Conservation (phyloP, 78 protist genomes). For the Emiliania huxleyi region DNA sequence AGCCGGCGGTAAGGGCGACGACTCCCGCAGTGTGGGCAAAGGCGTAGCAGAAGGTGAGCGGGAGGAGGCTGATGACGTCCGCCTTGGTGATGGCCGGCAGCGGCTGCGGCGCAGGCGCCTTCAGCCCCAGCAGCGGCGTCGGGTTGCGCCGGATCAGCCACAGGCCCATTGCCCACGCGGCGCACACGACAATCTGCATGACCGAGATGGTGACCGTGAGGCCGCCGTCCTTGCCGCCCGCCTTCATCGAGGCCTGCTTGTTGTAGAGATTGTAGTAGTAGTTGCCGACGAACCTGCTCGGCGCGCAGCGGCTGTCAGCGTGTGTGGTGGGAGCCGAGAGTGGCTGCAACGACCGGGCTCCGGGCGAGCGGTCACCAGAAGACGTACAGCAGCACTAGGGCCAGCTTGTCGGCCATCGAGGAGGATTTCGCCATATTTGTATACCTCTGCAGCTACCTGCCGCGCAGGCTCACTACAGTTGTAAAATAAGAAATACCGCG, state of each 20-base stretch:
- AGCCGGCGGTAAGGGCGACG: not conserved
- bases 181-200: not conserved
- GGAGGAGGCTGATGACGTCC: not conserved
- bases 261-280: not conserved
- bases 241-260: not conserved
- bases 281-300: not conserved
- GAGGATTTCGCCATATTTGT: too few relatives aligned
- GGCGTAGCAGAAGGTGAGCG: not conserved
- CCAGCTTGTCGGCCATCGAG: too few relatives aligned
- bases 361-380: too few relatives aligned
- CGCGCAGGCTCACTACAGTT: too few relatives aligned
- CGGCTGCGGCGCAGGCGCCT: not conserved
- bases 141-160: not conserved
- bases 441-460: too few relatives aligned
- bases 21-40: not conserved
- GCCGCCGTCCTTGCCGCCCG: not conserved
- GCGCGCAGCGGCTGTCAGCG: too few relatives aligned
- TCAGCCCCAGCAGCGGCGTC: not conserved
- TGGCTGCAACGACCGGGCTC: too few relatives aligned
- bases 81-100: not conserved
- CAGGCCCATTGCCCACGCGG: not conserved
- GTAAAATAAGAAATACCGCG: too few relatives aligned
- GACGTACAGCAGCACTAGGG: too few relatives aligned
- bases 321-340: too few relatives aligned
- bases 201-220: not conserved